Evolutionary conservation across 192 early-diverging fungal genomes (phyloP).

Genomic region (Gorgonomyces haynaldii): DNA sequence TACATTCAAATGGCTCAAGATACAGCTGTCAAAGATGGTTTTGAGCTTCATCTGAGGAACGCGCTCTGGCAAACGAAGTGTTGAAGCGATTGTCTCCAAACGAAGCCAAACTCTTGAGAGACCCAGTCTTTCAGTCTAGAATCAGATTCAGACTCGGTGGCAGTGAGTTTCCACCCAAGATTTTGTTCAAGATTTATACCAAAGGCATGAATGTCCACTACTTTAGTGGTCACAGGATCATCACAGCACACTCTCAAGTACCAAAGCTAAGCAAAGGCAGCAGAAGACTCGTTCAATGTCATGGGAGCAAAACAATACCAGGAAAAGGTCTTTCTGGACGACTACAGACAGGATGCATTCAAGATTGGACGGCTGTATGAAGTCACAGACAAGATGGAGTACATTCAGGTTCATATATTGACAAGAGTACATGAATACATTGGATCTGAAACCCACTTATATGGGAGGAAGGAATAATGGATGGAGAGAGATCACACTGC

Average conservation of each 20-base stretch:
- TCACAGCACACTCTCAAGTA: slow-evolving; percentile 28
- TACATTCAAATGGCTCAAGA: slow-evolving; percentile 1
- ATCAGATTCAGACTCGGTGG: slow-evolving; percentile 41
- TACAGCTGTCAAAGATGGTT: too few species aligned
- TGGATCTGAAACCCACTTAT: slow-evolving; percentile 30
- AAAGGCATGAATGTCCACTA: slow-evolving; percentile 38
- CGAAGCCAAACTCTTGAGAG: slow-evolving; percentile 32
- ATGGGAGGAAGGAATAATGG: slow-evolving; percentile 38
- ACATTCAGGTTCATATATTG: slow-evolving; percentile 29
- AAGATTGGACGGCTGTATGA: slow-evolving; percentile 25
- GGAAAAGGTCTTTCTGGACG: slow-evolving; percentile 23
- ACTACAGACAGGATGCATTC: slow-evolving; percentile 3
- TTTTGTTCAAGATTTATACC: slow-evolving; percentile 39
- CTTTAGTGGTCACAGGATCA: slow-evolving; percentile 30
- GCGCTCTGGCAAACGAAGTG: slow-evolving; percentile 28
- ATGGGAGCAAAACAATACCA: slow-evolving; percentile 32
- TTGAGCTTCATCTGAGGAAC: slow-evolving; percentile 31
- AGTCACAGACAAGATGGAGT: slow-evolving; percentile 39
- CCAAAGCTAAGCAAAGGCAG: slow-evolving; percentile 31
- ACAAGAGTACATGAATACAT: slow-evolving; percentile 32
- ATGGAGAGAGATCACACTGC: slow-evolving; percentile 34
- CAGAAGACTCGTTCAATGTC: slow-evolving; percentile 30
- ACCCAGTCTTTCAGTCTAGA: slow-evolving; percentile 26
- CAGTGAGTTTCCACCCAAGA: slow-evolving; percentile 28
- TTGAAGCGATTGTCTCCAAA: slow-evolving; percentile 29